These are phyloP conservation scores for Cordyceps tenuipes DNA, from an alignment of 2,329 filamentous ascomycete species.

Conservation along the genomic window DNA sequence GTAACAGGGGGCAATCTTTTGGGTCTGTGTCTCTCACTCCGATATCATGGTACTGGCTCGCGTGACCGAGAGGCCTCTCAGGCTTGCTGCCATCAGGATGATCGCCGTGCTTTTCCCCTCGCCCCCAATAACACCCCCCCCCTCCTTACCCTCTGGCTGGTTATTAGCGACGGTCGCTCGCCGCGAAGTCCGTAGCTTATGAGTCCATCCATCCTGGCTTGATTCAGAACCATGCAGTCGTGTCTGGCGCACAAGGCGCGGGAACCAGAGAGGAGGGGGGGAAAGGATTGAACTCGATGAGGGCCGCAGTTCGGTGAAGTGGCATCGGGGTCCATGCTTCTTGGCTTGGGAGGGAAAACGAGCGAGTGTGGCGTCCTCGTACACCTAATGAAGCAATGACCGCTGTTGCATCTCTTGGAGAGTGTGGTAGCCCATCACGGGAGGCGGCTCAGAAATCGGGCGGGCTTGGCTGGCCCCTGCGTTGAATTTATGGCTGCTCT, in stretches of 20 bases:
- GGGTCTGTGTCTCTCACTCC: neutral
- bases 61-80: neutral
- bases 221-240: too few relatives aligned
- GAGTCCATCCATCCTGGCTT: too few relatives aligned
- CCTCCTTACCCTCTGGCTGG: neutral
- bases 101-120: neutral
- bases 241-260: too few relatives aligned
- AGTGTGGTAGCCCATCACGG: neutral
- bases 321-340: neutral
- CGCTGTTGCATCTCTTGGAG: neutral
- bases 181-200: neutral
- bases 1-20: neutral
- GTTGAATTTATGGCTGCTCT: neutral
- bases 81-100: conserved; percentile 1
- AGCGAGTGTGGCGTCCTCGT: neutral
- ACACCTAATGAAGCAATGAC: neutral
- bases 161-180: conserved; percentile 2
- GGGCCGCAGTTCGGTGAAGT: neutral
- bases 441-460: neutral
- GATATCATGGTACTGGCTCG: neutral
- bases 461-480: neutral
- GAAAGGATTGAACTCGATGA: neutral
- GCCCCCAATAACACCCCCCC: conserved; percentile 5
- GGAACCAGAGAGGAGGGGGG: neutral
- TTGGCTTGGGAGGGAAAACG: neutral